Evolutionary conservation across 257 asterid genomes (phyloP), one percentile per base, ranked within the genome.

Genomic region (Penstemon newberryi): DNA sequence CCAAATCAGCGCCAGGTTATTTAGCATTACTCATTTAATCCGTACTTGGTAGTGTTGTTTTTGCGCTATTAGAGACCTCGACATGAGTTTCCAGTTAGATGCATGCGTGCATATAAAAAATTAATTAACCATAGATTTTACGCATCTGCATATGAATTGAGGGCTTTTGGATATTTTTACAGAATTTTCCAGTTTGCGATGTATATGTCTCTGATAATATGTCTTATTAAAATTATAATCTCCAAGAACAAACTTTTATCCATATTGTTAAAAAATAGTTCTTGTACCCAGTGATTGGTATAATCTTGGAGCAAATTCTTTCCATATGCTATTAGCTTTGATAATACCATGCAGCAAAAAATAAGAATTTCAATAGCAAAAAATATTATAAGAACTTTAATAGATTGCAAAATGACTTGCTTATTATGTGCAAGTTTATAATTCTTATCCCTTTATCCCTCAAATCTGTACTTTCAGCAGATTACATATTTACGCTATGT

Each of bases 251-350:
- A 56, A 33, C 44, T 36, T 56, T n/a, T 8, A 3, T 56, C 15
- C 7, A 36, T 25, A 56, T 56, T 8, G 7, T n/a, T 0, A 36
- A 39, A 3, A 3, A 6, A 46, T 46, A 46, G 52, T 46, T 46
- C 52, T 46, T 46, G 3, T 46, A 46, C 52, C 12, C 52, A 6
- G 53, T 19, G 18, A 61, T 61, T 60, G 49, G 38, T 61, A 61
- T 42, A 15, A 4, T 15, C 7, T 15, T 62, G 33, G 41, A 43
- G 18, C 9, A 62, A 43, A 18, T 62, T 63, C 56, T 63, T 9
- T 42, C 33, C 41, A 18, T 53, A 18, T 25, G 33, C 12, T 15
- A 15, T 40, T 40, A 4, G 42, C 37, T 25, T 2, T 25, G 33
- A 25, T 2, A 25, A 25, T 25, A 25, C 33, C 33, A 25, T 25